Evolutionary conservation across 805 yeast genomes (phyloP).

Genomic region (Saccharomycopsis sp.): DNA sequence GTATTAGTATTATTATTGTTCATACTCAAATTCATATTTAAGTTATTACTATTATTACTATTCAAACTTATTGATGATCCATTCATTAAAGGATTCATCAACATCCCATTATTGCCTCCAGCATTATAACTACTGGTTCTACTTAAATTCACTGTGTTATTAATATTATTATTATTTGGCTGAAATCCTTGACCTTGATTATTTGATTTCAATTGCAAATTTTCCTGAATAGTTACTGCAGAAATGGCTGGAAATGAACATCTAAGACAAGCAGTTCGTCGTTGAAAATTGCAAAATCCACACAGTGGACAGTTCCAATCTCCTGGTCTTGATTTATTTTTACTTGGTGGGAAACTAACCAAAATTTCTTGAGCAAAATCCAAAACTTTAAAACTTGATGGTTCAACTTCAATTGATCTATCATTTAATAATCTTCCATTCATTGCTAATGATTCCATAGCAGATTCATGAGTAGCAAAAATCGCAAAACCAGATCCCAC

Average conservation of each 20-base stretch:
- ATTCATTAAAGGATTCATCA: neutral
- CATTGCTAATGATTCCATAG: constrained; percentile 64
- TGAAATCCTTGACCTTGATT: constrained; percentile 2
- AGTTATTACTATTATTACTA: constrained; percentile 9
- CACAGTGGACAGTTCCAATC: constrained; percentile 98
- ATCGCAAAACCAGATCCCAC: constrained; percentile 73
- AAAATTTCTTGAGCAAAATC: constrained; percentile 77
- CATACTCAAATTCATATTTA: constrained; percentile 14
- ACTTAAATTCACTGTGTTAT: neutral
- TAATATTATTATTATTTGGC: constrained; percentile 2
- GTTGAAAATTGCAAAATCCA: constrained; percentile 89
- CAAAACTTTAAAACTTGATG: constrained; percentile 67
- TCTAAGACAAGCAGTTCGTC: constrained; percentile 88
- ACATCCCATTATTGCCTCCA: neutral
- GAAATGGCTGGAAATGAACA: constrained; percentile 81
- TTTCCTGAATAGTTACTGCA: constrained; percentile 59
- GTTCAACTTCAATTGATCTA: constrained; percentile 65
- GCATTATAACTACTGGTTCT: neutral
- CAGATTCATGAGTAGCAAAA: constrained; percentile 78
- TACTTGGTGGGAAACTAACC: constrained; percentile 74
- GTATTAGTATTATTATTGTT: constrained; percentile 17
- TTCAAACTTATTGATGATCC: neutral
- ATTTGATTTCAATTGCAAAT: constrained; percentile 21
- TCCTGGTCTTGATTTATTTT: constrained; percentile 70
- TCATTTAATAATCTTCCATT: constrained; percentile 72